phyloP scores from a whole-genome alignment of 352 stramenopile genomes.

The Pythium periplocum region DNA sequence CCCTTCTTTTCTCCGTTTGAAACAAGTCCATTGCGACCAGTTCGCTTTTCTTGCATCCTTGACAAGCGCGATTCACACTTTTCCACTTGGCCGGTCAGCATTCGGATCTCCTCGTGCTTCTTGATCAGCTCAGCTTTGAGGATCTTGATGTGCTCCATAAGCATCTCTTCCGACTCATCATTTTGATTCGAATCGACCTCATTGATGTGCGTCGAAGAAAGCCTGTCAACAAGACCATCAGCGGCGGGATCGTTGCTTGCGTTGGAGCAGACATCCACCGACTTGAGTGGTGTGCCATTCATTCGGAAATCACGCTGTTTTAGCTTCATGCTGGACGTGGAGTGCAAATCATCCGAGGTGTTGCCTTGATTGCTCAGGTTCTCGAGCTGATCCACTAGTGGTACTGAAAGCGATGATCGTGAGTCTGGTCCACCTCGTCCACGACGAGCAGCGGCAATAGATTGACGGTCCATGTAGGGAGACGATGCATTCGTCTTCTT shows the following conservation, averaged over 20 bases:
- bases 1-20: constrained; percentile 1
- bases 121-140: constrained; percentile 57
- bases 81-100: constrained; percentile 16
- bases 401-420: constrained; percentile 5
- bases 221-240: constrained; percentile 3
- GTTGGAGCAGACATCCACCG: too few relatives aligned
- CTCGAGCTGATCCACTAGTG: constrained; percentile 12
- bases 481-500: constrained; percentile 27
- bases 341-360: constrained; percentile 2
- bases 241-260: not conserved
- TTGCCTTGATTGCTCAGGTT: constrained; percentile 15
- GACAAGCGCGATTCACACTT: constrained; percentile 14
- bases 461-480: constrained; percentile 21
- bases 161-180: constrained; percentile 47
- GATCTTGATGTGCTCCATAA: constrained; percentile 61
- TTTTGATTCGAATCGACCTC: constrained; percentile 46
- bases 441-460: constrained; percentile 10
- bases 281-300: constrained; percentile 9
- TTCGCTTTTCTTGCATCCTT: constrained; percentile 8
- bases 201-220: constrained; percentile 1
- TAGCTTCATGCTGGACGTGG: constrained; percentile 5
- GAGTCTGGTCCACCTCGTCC: constrained; percentile 6
- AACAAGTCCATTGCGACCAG: too few relatives aligned
- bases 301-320: constrained; percentile 22
- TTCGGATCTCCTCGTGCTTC: constrained; percentile 62